phyloP scores from a whole-genome alignment of 2,329 filamentous ascomycete species.

The Geosmithia putterillii region DNA sequence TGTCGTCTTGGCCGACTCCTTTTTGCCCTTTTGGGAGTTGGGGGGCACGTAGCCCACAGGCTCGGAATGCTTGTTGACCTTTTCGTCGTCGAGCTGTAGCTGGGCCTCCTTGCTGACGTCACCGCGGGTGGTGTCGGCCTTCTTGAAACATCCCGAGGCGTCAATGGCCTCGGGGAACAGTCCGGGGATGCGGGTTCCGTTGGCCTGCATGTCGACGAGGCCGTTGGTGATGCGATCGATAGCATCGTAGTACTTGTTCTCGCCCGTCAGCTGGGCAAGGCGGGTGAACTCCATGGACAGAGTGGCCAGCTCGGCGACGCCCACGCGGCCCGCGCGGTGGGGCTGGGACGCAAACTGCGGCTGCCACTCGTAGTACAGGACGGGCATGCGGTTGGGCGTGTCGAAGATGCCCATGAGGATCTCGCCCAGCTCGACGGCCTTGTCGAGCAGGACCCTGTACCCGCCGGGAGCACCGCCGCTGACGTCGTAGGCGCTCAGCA shows the following conservation, averaged over 20 bases:
- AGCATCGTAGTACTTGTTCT: slow-evolving; percentile 81
- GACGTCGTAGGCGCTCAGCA: slow-evolving; percentile 78
- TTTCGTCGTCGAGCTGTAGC: slow-evolving; percentile 19
- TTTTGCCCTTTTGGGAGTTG: not conserved
- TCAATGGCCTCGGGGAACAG: slow-evolving; percentile 73
- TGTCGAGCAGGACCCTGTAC: slow-evolving; percentile 59
- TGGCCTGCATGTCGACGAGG: slow-evolving; percentile 61
- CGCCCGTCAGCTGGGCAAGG: slow-evolving; percentile 70
- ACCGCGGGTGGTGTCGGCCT: slow-evolving; percentile 20
- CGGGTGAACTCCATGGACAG: slow-evolving; percentile 82
- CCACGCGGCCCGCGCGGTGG: slow-evolving; percentile 46
- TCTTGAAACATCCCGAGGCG: slow-evolving; percentile 63
- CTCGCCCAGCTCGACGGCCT: slow-evolving; percentile 69
- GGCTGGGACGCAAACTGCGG: slow-evolving; percentile 51
- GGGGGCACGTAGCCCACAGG: slow-evolving; percentile 14
- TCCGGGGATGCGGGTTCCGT: slow-evolving; percentile 57
- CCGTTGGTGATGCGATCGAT: slow-evolving; percentile 75
- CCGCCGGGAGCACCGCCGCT: slow-evolving; percentile 45
- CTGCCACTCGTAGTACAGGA: slow-evolving; percentile 69
- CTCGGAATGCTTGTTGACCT: slow-evolving; percentile 9
- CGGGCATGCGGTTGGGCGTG: slow-evolving; percentile 87
- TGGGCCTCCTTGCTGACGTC: slow-evolving; percentile 20
- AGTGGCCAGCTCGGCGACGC: slow-evolving; percentile 63
- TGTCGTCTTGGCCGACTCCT: not conserved
- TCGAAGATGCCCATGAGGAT: slow-evolving; percentile 76